These are phyloP conservation scores for Lasiodiplodia gonubiensis DNA, from an alignment of 2,329 filamentous ascomycete species.

Conservation along the genomic window DNA sequence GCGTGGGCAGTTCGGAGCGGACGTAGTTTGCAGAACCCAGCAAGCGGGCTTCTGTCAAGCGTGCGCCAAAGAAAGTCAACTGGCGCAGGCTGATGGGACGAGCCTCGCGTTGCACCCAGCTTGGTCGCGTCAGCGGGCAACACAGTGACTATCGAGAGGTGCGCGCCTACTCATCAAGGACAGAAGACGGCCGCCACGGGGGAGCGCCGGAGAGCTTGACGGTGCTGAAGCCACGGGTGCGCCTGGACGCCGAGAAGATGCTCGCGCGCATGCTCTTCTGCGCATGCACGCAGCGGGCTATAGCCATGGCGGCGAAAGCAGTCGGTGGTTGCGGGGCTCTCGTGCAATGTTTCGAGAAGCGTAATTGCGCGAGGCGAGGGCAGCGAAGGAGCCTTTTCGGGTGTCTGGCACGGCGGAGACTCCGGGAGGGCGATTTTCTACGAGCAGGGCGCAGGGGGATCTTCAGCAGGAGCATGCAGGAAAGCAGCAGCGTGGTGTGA, in stretches of 20 bases:
- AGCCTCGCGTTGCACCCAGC: conserved; percentile 92
- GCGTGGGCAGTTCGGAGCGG: conserved; percentile 87
- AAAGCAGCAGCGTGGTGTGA: conserved; percentile 15
- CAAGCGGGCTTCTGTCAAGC: conserved; percentile 85
- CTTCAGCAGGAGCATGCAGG: neutral
- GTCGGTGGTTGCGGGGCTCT: conserved; percentile 5
- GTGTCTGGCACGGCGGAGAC: neutral
- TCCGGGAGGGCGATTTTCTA: neutral
- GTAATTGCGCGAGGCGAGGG: neutral
- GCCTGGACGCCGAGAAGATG: neutral
- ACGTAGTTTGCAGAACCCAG: conserved; percentile 98
- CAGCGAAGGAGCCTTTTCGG: neutral
- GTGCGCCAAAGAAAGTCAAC: conserved; percentile 95
- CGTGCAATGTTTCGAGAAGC: conserved; percentile 1
- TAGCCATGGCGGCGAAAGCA: conserved; percentile 14
- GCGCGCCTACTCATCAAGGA: conserved; percentile 62
- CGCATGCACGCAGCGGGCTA: conserved; percentile 16
- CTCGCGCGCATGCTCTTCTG: conserved; percentile 5
- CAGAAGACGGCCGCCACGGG: conserved; percentile 63
- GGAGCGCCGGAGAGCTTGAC: conserved; percentile 47
- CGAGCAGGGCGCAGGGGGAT: neutral
- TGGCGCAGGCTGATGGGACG: conserved; percentile 95
- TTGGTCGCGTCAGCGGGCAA: conserved; percentile 46
- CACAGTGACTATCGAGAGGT: conserved; percentile 1
- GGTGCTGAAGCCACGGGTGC: neutral